These are phyloP conservation scores for Rubroshorea leprosula DNA, from an alignment of 345 rosid genomes.

Conservation along the genomic window DNA sequence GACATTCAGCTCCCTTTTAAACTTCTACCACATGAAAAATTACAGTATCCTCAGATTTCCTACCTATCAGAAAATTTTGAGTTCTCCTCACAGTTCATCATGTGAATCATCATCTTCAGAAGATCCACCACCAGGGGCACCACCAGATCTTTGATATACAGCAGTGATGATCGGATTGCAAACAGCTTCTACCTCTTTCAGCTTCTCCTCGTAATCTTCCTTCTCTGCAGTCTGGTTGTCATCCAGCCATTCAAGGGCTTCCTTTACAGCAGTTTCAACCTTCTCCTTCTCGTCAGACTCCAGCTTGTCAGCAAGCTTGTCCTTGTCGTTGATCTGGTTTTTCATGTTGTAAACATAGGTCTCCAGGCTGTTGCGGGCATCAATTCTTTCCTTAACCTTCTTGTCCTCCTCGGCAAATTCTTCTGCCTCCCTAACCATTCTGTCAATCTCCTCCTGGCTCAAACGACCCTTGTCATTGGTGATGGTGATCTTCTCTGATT, in stretches of 20 bases:
- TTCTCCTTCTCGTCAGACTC: constrained; percentile 93
- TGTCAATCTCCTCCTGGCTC: constrained; percentile 93
- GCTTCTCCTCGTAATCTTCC: constrained; percentile 89
- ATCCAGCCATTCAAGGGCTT: constrained; percentile 89
- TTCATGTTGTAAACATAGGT: constrained; percentile 93
- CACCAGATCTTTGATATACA: constrained; percentile 82
- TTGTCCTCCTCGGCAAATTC: constrained; percentile 97
- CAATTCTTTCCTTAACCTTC: constrained; percentile 87
- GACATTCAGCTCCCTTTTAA: constrained; percentile 6
- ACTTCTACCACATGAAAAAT: constrained; percentile 25
- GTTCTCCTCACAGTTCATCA: constrained; percentile 48
- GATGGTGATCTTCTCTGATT: constrained; percentile 90
- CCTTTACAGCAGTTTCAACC: constrained; percentile 73
- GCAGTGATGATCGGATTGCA: constrained; percentile 88
- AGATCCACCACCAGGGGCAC: constrained; percentile 58
- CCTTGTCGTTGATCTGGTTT: constrained; percentile 85
- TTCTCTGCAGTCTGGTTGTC: constrained; percentile 90
- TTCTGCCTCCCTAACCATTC: constrained; percentile 92
- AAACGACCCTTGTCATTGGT: constrained; percentile 92
- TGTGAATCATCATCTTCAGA: constrained; percentile 45
- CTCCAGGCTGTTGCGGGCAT: constrained; percentile 85
- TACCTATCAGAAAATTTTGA: constrained; percentile 17
- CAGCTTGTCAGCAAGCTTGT: constrained; percentile 92
- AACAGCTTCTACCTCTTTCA: constrained; percentile 90
- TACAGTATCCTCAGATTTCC: constrained; percentile 25